Evolutionary conservation across 352 stramenopile species (phyloP), one percentile per base, ranked within the genome.

Genomic region (Pythium sp.): DNA sequence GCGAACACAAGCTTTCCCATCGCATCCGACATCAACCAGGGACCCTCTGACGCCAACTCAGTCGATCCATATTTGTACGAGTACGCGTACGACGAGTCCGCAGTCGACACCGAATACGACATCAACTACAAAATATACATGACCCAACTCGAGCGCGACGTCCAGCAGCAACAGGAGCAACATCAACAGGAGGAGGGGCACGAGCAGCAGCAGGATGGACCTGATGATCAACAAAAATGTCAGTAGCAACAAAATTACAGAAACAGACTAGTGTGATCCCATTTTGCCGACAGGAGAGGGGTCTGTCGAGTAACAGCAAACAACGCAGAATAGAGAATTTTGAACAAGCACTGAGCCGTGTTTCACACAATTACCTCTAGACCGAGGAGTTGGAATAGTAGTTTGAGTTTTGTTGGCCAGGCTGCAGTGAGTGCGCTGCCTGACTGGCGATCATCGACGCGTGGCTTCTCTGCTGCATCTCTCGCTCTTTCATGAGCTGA

Each of bases 91-190:
- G 62, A 80, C 41, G 64, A 76, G 11, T 65, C 69, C 1, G 60
- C 65, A 0, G 76, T 86, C 36, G 80, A 91, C 61, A 83, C 79
- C 2, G 75, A 79, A 49, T 91, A 91, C 73, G 74, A 87, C 58
- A 78, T 85, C 68, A 81, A 91, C 74, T 91, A 91, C 72, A 78
- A 89, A 46, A 91, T 91, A 72, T 88, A 79, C 64, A 65, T 91
- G 51, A 91, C 82, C 5, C 80, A 88, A 51, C 36, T 88, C 1
- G 70, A 78, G 55, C 73, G 62, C 14, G 69, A 84, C 38, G 41
- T 36, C 2, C 68, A 70, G 34, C 62, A 69, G 20, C 51, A 69
- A 43, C 59, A 70, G 41, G 54, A 69, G 14, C 26, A 64, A 36
- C 58, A 24, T 8, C 30, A 77, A 47, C 38, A 71, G n/a, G 36